phyloP scores from a whole-genome alignment of 2,329 filamentous ascomycete genomes.

The Bipolaris oryzae region DNA sequence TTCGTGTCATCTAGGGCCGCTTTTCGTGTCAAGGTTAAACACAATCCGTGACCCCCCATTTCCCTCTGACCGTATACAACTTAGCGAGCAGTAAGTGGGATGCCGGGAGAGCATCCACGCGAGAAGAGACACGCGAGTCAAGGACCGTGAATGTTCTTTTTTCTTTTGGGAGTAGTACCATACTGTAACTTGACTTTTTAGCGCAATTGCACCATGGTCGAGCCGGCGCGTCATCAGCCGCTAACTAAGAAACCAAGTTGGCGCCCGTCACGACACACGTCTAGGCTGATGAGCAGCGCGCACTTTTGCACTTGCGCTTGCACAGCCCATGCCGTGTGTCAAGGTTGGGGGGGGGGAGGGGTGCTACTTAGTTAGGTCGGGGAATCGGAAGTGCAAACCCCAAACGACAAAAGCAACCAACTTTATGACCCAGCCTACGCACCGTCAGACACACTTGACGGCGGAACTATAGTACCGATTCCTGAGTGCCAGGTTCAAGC shows the following conservation, averaged over 20 bases:
- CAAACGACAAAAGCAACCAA: slow-evolving; percentile 2
- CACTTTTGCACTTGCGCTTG: not conserved
- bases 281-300: not conserved
- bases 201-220: slow-evolving; percentile 10
- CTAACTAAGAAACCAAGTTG: slow-evolving; percentile 4
- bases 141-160: slow-evolving; percentile 3
- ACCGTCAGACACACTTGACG: not conserved
- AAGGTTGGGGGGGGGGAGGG: too few species aligned
- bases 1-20: not conserved
- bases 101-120: slow-evolving; percentile 19
- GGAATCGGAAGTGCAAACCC: slow-evolving; percentile 10
- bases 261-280: not conserved
- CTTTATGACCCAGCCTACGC: not conserved
- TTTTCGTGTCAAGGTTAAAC: not conserved
- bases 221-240: slow-evolving; percentile 12
- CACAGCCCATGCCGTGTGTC: slow-evolving; percentile 13
- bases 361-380: slow-evolving; percentile 13
- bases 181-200: not conserved
- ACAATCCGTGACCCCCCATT: not conserved
- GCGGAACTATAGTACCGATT: slow-evolving; percentile 5
- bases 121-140: slow-evolving; percentile 12
- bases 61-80: not conserved
- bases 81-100: not conserved
- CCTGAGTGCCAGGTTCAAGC: not conserved
- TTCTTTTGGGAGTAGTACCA: not conserved